Conservation (phyloP, 129 eudicot genomes). For the Artemisia annua region DNA sequence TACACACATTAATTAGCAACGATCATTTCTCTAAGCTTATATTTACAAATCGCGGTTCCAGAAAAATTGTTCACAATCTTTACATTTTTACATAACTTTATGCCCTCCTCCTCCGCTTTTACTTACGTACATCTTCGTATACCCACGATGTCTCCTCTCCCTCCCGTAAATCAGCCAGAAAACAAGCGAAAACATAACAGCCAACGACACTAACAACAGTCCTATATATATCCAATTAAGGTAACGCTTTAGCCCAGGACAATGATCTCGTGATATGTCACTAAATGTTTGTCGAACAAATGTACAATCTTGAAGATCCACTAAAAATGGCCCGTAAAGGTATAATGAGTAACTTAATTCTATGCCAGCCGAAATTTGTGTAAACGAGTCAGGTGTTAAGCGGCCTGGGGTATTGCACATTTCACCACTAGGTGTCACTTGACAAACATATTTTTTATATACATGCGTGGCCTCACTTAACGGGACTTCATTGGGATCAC, state of each 20-base stretch:
- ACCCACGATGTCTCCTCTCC: conserved; percentile 81
- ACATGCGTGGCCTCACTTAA: conserved; percentile 72
- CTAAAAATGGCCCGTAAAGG: conserved; percentile 73
- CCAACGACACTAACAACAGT: conserved; percentile 64
- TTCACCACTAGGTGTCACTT: conserved; percentile 52
- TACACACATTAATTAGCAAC: neutral
- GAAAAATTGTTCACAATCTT: conserved; percentile 3
- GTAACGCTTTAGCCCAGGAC: conserved; percentile 69
- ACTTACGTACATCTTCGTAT: conserved; percentile 39
- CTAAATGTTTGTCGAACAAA: conserved; percentile 70
- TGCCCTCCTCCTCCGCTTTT: conserved; percentile 31
- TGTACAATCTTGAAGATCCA: conserved; percentile 72
- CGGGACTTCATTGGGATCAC: conserved; percentile 63
- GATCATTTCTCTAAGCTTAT: conserved; percentile 20
- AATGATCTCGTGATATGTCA: conserved; percentile 49
- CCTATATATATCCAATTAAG: conserved; percentile 78
- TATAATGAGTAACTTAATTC: conserved; percentile 72
- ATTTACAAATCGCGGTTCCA: conserved; percentile 27
- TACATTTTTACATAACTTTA: conserved; percentile 25
- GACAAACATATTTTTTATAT: conserved; percentile 67
- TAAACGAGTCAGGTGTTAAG: conserved; percentile 60
- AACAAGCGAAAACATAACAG: conserved; percentile 76
- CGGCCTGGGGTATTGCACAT: conserved; percentile 76
- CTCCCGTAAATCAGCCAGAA: conserved; percentile 92
- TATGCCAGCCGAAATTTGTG: conserved; percentile 77